A percentile compares a stretch with the other conserved stretches of the same genome.
Conservation (phyloP, 495 filamentous ascomycete species). For the Daldinia loculata region DNA sequence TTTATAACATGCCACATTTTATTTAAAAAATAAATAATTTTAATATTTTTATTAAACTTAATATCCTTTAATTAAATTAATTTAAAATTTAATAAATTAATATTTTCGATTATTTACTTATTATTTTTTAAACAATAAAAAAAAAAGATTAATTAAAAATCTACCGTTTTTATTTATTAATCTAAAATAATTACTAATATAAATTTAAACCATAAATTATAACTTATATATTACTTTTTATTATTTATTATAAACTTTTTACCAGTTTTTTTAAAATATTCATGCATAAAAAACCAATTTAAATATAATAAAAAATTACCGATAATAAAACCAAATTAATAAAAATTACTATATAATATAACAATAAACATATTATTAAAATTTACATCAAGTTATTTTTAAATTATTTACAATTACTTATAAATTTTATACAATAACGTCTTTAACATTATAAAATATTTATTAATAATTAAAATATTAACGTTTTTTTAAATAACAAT, state of each 20-base stretch:
- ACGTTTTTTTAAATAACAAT: not conserved
- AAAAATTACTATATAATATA: not conserved
- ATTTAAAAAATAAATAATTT: not conserved
- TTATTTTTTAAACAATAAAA: not conserved
- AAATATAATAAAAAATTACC: not conserved
- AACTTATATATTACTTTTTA: not conserved
- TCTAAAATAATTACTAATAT: not conserved
- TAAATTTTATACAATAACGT: not conserved
- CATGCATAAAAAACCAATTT: not conserved
- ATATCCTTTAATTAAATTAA: not conserved
- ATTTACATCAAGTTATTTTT: no score
- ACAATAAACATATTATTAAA: not conserved
- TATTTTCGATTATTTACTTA: not conserved
- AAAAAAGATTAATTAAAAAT: not conserved
- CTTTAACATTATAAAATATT: not conserved
- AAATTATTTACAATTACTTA: not conserved
- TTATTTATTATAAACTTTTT: not conserved
- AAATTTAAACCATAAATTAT: not conserved
- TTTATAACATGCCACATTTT: not conserved
- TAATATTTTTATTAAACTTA: not conserved
- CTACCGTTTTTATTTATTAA: not conserved
- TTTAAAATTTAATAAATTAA: not conserved
- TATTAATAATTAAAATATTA: no score
- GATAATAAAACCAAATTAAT: not conserved
- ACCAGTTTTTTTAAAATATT: not conserved